Percentiles rank a stretch among this genome's conserved stretches.
phyloP scores from a whole-genome alignment of 1,284 basidiomycete genomes.

The Quambalaria eucalypti region DNA sequence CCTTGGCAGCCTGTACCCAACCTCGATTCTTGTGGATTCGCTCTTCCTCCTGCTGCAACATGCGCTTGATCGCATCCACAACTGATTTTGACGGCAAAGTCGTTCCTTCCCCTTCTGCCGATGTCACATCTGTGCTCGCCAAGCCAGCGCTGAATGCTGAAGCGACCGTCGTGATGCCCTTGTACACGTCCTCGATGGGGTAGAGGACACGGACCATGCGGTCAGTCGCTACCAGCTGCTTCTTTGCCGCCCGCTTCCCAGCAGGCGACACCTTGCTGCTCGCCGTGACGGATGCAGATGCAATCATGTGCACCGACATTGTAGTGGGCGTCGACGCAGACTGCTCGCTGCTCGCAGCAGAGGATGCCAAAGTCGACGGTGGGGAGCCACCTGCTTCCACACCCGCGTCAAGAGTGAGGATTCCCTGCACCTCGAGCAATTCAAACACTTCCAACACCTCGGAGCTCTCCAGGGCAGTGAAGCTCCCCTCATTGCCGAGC shows the following conservation, averaged over 20 bases:
- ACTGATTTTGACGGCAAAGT: constrained; percentile 4
- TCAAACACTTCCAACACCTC: constrained; percentile 43
- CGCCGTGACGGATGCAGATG: background rate
- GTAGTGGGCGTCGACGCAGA: too few relatives aligned
- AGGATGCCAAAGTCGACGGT: background rate
- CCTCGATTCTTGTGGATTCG: constrained; percentile 18
- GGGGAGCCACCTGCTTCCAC: constrained; percentile 8
- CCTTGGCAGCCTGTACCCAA: constrained; percentile 22
- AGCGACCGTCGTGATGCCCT: constrained; percentile 23
- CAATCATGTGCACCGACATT: background rate
- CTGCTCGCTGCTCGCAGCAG: background rate
- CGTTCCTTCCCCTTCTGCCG: background rate
- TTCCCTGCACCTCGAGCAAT: constrained; percentile 38
- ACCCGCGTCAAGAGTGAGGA: constrained; percentile 24
- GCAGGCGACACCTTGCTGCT: constrained; percentile 19
- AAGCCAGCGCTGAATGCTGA: background rate
- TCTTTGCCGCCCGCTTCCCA: constrained; percentile 35
- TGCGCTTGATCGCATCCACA: constrained; percentile 20
- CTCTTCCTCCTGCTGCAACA: constrained; percentile 24
- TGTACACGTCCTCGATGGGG: constrained; percentile 19
- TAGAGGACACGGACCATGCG: constrained; percentile 20
- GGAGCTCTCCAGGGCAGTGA: constrained; percentile 25
- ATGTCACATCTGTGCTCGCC: background rate
- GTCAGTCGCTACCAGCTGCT: constrained; percentile 29
- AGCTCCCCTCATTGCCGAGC: constrained; percentile 22